A percentile compares a stretch with the other conserved stretches of the same genome.
Evolutionary conservation across 129 eudicot species (phyloP).

Genomic region (carrot (Daucus carota)): DNA sequence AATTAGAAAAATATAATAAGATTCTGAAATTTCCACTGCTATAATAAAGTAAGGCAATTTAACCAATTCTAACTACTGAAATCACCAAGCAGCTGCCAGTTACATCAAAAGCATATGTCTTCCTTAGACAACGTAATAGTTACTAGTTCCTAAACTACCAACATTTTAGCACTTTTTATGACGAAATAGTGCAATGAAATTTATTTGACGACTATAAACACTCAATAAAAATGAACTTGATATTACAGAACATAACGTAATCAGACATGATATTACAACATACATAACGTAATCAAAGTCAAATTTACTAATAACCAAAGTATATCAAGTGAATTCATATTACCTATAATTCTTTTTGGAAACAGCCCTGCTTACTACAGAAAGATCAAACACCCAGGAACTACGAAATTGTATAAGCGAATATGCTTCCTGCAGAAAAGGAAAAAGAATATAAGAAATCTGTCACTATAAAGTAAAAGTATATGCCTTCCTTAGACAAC

Average conservation of each 20-base stretch:
- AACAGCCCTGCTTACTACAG: slow-evolving; percentile 29
- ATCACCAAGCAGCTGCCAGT: too few species aligned
- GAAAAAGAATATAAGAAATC: neutral
- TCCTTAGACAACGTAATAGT: too few species aligned
- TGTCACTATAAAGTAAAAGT: neutral
- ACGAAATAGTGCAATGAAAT: too few species aligned
- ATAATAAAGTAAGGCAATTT: too few species aligned
- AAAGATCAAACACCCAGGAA: slow-evolving; percentile 24
- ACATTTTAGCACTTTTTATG: too few species aligned
- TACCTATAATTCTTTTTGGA: neutral
- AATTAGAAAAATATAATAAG: too few species aligned
- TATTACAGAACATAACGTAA: neutral
- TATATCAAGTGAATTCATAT: neutral
- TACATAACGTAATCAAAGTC: neutral
- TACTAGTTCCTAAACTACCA: too few species aligned
- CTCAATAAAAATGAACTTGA: too few species aligned
- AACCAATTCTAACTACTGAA: too few species aligned
- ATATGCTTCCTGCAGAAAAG: slow-evolving; percentile 60
- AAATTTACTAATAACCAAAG: neutral
- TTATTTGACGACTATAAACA: too few species aligned
- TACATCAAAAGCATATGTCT: too few species aligned
- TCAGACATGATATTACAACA: neutral
- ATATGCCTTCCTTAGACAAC: slow-evolving; percentile 1
- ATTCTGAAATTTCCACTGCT: too few species aligned
- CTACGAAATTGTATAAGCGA: slow-evolving; percentile 72